Conservation (phyloP, 1,284 basidiomycete species). For the Cryptococcus sp. region DNA sequence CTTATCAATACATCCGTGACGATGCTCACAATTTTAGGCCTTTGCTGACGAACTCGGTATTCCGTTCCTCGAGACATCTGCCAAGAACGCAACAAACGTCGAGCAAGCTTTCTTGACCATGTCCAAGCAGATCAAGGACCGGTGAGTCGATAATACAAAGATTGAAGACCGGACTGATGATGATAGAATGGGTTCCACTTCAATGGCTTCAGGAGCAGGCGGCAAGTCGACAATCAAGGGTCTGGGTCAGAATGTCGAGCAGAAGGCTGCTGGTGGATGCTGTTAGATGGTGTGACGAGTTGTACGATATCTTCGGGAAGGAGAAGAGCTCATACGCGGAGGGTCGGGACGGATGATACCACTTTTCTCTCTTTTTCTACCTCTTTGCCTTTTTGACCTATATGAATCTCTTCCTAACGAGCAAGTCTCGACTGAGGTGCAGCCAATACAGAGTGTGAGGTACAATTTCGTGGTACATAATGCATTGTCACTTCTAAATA, state of each 20-base stretch:
- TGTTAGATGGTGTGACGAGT: slow-evolving; percentile 53
- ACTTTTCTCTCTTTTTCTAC: not conserved
- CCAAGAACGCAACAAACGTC: slow-evolving; percentile 97
- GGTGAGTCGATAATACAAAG: slow-evolving; percentile 33
- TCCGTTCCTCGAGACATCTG: slow-evolving; percentile 97
- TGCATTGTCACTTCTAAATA: too few species aligned
- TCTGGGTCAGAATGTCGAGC: slow-evolving; percentile 70
- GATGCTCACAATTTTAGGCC: slow-evolving; percentile 56
- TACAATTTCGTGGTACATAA: too few species aligned
- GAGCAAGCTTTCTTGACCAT: slow-evolving; percentile 99
- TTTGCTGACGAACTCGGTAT: slow-evolving; percentile 93
- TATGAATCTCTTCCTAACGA: too few species aligned
- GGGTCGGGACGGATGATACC: not conserved
- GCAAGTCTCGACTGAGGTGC: too few species aligned
- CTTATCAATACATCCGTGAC: not conserved
- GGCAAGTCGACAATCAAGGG: slow-evolving; percentile 52
- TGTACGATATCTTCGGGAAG: not conserved
- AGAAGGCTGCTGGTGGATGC: slow-evolving; percentile 67
- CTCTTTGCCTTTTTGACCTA: not conserved
- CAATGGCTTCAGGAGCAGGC: slow-evolving; percentile 49
- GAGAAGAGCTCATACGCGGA: not conserved
- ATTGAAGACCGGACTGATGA: not conserved
- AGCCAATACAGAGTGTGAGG: too few species aligned
- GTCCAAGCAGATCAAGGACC: slow-evolving; percentile 98
- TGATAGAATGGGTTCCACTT: slow-evolving; percentile 53